A percentile compares a stretch with the other conserved stretches of the same genome.
Conservation (phyloP, 2,329 filamentous ascomycete species). For the Fusarium sp. region DNA sequence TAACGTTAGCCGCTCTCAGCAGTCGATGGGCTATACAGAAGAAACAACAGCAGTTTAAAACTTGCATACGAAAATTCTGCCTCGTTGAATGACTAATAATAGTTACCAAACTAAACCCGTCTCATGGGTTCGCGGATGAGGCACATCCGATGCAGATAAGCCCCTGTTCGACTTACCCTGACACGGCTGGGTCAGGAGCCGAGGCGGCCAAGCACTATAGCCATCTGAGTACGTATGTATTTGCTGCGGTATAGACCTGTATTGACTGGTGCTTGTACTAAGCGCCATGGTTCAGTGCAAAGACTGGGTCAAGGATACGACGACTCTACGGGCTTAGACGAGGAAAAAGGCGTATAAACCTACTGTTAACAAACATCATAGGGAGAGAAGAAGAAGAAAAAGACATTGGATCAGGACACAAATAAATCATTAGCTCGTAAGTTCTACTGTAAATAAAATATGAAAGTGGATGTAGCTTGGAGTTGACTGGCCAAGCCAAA, state of each 20-base stretch:
- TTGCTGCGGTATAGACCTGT: conserved; percentile 8
- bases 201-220: conserved; percentile 15
- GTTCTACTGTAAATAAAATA: neutral
- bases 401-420: neutral
- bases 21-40: neutral
- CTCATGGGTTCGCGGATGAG: conserved; percentile 37
- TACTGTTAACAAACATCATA: neutral
- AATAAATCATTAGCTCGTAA: neutral
- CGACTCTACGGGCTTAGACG: neutral
- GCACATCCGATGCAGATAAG: conserved; percentile 36
- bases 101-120: conserved; percentile 37
- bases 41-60: conserved; percentile 16
- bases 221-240: conserved; percentile 4
- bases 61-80: neutral
- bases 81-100: conserved; percentile 7
- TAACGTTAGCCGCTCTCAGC: neutral
- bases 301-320: neutral
- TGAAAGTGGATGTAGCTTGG: conserved; percentile 17
- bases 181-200: conserved; percentile 27
- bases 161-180: conserved; percentile 23
- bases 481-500: conserved; percentile 16
- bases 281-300: conserved; percentile 17
- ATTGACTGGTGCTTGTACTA: conserved; percentile 21
- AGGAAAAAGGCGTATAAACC: neutral
- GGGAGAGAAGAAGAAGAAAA: neutral